Evolutionary conservation across 2,329 filamentous ascomycete genomes (phyloP).

Genomic region (Triangularia setosa): DNA sequence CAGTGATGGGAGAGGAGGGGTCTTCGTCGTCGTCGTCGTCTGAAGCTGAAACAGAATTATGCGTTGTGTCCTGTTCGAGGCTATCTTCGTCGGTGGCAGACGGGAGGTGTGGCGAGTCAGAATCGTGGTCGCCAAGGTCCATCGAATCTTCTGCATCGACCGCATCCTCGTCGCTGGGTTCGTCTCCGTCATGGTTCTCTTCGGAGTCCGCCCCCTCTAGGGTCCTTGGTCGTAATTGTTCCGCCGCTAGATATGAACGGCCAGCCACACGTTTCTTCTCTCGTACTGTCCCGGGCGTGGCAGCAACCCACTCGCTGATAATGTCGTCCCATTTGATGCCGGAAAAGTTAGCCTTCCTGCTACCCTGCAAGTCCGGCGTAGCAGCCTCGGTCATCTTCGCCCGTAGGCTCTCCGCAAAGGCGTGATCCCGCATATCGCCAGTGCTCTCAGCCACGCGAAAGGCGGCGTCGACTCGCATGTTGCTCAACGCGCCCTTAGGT

Average conservation of each 20-base stretch:
- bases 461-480: slow-evolving; percentile 44
- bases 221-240: background rate
- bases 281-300: slow-evolving; percentile 16
- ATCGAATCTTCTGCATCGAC: background rate
- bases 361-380: background rate
- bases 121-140: background rate
- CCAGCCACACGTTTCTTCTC: background rate
- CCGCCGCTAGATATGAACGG: background rate
- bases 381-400: background rate
- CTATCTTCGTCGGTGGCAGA: background rate
- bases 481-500: slow-evolving; percentile 32
- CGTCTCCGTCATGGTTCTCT: background rate
- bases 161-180: background rate
- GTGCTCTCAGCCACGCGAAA: slow-evolving; percentile 51
- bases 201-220: background rate
- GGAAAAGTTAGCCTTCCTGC: slow-evolving; percentile 14
- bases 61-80: background rate
- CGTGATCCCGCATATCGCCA: slow-evolving; percentile 49
- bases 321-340: slow-evolving; percentile 36
- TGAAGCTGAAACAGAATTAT: background rate
- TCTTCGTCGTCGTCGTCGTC: slow-evolving; percentile 4
- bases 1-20: slow-evolving; percentile 12
- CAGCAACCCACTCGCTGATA: slow-evolving; percentile 37
- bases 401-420: slow-evolving; percentile 47
- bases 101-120: background rate